Evolutionary conservation across 2,329 filamentous ascomycete species (phyloP).

Genomic region (Cadophora luteo-olivacea): DNA sequence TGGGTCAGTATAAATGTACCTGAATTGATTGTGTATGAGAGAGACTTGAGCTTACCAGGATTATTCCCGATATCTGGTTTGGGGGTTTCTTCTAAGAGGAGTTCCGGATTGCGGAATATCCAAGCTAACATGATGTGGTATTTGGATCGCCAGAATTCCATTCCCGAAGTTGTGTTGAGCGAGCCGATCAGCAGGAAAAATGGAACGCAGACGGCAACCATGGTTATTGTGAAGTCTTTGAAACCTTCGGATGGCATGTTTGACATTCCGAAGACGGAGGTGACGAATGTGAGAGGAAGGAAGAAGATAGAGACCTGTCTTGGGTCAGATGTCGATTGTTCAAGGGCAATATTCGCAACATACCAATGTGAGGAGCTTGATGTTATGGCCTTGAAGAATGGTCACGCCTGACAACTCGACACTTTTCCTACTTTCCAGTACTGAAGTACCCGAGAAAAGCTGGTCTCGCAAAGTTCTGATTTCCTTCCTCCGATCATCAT

Average conservation of each 20-base stretch:
- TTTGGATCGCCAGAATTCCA: conserved; percentile 40
- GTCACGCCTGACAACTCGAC: conserved; percentile 61
- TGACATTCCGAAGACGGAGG: conserved; percentile 63
- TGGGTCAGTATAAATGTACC: not conserved
- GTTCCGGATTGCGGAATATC: conserved; percentile 17
- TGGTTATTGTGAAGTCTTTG: conserved; percentile 51
- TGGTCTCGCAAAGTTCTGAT: conserved; percentile 65
- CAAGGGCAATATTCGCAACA: too few relatives aligned
- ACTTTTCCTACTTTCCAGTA: conserved; percentile 65
- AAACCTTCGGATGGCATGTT: conserved; percentile 52
- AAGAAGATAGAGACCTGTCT: conserved; percentile 56
- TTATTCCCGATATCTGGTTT: conserved; percentile 10
- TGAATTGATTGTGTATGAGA: not conserved
- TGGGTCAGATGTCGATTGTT: too few relatives aligned
- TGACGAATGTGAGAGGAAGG: conserved; percentile 66
- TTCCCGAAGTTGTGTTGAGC: conserved; percentile 49
- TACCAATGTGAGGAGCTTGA: conserved; percentile 65
- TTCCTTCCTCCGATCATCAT: conserved; percentile 60
- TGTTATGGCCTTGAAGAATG: conserved; percentile 65
- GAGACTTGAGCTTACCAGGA: not conserved
- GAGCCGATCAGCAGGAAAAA: conserved; percentile 56
- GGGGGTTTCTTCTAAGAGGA: not conserved
- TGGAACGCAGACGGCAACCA: conserved; percentile 51
- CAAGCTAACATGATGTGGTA: conserved; percentile 29
- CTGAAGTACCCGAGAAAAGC: conserved; percentile 67